Percentiles rank a stretch among this genome's conserved stretches.
phyloP scores from a whole-genome alignment of 192 early-diverging fungal species.

The Coemansia sp. region DNA sequence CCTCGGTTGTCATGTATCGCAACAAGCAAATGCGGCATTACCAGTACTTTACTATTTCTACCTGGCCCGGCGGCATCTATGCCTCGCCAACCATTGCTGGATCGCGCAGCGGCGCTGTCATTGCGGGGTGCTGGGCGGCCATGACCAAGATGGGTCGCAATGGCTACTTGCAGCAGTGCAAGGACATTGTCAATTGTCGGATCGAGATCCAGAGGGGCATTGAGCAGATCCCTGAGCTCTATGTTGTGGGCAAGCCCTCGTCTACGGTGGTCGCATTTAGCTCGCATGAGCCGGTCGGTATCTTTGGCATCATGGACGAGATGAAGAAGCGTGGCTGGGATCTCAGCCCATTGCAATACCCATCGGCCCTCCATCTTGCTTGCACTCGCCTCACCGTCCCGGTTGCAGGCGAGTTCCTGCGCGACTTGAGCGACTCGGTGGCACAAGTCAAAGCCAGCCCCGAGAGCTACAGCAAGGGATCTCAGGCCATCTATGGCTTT shows the following conservation, averaged over 20 bases:
- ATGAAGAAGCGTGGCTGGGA: constrained; percentile 82
- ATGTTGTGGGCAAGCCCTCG: constrained; percentile 80
- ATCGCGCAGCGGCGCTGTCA: constrained; percentile 83
- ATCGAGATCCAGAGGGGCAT: constrained; percentile 64
- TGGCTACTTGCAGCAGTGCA: constrained; percentile 83
- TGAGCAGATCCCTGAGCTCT: constrained; percentile 63
- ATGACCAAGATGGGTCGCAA: constrained; percentile 82
- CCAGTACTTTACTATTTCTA: constrained; percentile 88
- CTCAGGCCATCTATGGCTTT: constrained; percentile 91
- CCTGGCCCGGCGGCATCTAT: constrained; percentile 97
- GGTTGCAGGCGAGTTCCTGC: constrained; percentile 67
- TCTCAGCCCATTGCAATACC: constrained; percentile 84
- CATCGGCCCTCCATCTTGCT: constrained; percentile 85
- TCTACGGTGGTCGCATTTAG: constrained; percentile 83
- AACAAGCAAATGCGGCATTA: constrained; percentile 75
- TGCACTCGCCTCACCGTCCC: constrained; percentile 79
- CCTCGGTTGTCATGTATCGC: constrained; percentile 90
- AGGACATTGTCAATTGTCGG: constrained; percentile 74
- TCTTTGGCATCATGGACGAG: constrained; percentile 82
- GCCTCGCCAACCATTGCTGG: constrained; percentile 89
- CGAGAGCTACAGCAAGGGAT: constrained; percentile 63
- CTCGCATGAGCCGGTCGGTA: constrained; percentile 66
- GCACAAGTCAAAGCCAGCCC: constrained; percentile 65
- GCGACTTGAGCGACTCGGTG: constrained; percentile 79
- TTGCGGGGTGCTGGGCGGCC: constrained; percentile 96